These are phyloP conservation scores for Rosa lucieae DNA, from an alignment of 306 rosid genomes.

Conservation along the genomic window DNA sequence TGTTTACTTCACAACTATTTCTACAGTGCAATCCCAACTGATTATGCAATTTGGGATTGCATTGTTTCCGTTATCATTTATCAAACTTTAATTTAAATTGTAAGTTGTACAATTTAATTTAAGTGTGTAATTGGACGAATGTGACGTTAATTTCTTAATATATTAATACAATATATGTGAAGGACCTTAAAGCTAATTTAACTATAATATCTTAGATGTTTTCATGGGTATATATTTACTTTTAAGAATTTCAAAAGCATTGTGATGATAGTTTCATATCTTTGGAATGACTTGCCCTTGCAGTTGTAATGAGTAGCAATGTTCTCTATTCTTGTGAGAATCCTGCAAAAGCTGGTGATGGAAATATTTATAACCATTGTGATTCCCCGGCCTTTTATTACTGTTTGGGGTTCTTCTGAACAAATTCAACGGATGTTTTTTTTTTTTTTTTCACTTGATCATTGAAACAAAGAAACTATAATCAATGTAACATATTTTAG, in stretches of 20 bases:
- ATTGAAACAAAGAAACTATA: neutral
- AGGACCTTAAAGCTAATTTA: neutral
- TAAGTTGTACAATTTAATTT: neutral
- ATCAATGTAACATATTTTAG: neutral
- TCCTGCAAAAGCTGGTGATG: constrained; percentile 6
- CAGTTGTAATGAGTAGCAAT: neutral
- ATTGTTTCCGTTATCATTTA: neutral
- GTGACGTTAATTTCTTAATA: too few relatives aligned
- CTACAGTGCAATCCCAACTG: neutral
- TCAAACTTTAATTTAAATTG: neutral
- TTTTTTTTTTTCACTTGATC: neutral
- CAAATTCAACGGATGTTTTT: neutral
- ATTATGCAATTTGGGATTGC: neutral
- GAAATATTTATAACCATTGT: neutral
- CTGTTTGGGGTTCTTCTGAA: neutral
- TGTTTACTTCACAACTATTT: neutral
- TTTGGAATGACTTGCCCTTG: constrained; percentile 1
- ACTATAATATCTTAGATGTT: neutral
- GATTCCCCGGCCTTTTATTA: neutral
- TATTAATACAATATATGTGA: neutral
- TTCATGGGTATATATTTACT: neutral
- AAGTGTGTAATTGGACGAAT: too few relatives aligned
- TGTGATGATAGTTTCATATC: neutral
- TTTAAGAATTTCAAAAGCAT: neutral
- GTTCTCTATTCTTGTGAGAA: neutral